Conservation (phyloP, 768 basidiomycete species). For the Daedaleopsis nitida region DNA sequence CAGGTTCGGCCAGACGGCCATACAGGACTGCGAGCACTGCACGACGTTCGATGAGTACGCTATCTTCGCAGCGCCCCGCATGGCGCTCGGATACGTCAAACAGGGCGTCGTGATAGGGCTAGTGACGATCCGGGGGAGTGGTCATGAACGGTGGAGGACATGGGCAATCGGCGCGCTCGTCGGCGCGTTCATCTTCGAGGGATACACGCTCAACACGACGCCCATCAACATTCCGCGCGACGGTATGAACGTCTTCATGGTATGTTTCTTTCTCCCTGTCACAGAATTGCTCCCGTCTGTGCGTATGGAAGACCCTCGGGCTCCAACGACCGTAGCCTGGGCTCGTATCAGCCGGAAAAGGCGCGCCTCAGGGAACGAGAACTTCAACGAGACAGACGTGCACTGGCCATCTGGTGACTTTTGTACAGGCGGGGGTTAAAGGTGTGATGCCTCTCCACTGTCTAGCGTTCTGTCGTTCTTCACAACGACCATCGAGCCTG, state of each 20-base stretch:
- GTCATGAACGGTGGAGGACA: conserved; percentile 46
- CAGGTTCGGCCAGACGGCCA: conserved; percentile 69
- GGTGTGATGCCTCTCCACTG: too few species aligned
- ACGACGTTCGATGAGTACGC: conserved; percentile 60
- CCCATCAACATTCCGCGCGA: conserved; percentile 48
- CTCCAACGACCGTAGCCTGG: neutral
- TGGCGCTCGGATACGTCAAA: conserved; percentile 60
- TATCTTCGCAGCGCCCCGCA: conserved; percentile 55
- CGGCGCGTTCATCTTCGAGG: conserved; percentile 52
- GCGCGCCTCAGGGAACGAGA: too few species aligned
- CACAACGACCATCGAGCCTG: too few species aligned
- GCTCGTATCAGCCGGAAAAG: too few species aligned
- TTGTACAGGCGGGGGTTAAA: too few species aligned
- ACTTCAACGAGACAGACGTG: too few species aligned
- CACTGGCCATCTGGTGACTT: too few species aligned
- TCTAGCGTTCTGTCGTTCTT: too few species aligned
- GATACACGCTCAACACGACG: conserved; percentile 52
- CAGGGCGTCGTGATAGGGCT: conserved; percentile 55
- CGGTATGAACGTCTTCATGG: conserved; percentile 42
- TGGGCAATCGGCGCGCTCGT: conserved; percentile 51
- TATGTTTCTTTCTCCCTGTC: conserved; percentile 22
- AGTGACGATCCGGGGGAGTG: conserved; percentile 44
- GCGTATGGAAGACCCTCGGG: neutral
- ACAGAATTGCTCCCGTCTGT: neutral
- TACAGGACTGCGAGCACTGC: conserved; percentile 70